Conservation (phyloP, 306 rosid species). For the Fagus crenata region DNA sequence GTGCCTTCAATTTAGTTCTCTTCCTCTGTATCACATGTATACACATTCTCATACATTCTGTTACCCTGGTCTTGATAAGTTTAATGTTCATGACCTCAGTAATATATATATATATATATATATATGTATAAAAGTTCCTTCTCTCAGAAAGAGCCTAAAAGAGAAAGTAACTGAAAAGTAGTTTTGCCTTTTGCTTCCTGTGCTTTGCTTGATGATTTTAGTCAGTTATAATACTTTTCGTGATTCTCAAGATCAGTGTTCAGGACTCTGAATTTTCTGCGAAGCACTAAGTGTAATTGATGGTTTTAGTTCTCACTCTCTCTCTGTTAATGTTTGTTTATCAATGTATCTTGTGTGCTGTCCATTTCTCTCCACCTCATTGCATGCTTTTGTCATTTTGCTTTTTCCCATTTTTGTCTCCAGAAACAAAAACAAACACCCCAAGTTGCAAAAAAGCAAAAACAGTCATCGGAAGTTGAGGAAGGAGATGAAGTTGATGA, state of each 20-base stretch:
- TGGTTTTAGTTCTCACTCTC: neutral
- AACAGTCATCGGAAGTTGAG: conserved; percentile 46
- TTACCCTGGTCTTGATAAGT: neutral
- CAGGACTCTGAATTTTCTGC: neutral
- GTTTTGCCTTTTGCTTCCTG: neutral
- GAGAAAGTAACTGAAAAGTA: neutral
- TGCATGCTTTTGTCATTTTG: conserved; percentile 2
- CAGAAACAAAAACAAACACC: conserved; percentile 54
- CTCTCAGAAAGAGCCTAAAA: neutral
- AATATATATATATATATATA: neutral
- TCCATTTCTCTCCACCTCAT: neutral
- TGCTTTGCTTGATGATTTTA: conserved; percentile 2
- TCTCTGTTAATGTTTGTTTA: neutral
- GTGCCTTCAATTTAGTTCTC: neutral
- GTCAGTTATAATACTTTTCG: neutral
- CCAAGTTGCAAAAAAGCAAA: conserved; percentile 48
- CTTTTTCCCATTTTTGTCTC: conserved; percentile 8
- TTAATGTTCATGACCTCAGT: neutral
- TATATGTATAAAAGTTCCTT: neutral
- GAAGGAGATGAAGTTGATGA: conserved; percentile 49
- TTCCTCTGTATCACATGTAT: neutral
- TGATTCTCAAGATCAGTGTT: neutral
- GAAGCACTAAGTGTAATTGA: neutral
- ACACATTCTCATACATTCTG: neutral
- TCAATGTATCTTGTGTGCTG: neutral